phyloP scores from a whole-genome alignment of 73 alveolate species.

The Effrenium voratum region DNA sequence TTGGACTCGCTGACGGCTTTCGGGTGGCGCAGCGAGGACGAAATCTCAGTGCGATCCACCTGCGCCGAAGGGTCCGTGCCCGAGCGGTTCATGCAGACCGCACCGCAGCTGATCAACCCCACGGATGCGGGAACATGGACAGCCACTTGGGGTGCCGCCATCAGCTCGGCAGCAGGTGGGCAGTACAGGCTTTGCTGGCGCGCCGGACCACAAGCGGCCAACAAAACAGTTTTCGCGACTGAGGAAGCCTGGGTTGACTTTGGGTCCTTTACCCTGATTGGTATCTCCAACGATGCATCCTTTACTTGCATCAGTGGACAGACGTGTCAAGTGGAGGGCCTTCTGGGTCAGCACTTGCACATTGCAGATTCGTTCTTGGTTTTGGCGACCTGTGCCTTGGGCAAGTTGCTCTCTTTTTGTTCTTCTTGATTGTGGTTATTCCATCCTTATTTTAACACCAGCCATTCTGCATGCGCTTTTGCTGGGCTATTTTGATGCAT shows the following conservation, averaged over 20 bases:
- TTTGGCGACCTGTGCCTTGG: slow-evolving; percentile 3
- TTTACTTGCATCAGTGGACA: slow-evolving; percentile 37
- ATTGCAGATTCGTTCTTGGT: not conserved
- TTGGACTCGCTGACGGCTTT: not conserved
- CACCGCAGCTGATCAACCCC: not conserved
- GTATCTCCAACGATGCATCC: not conserved
- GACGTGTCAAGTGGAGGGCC: not conserved
- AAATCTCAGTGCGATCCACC: not conserved
- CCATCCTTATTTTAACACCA: too few relatives aligned
- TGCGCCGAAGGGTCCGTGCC: not conserved
- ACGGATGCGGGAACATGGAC: not conserved
- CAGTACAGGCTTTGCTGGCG: slow-evolving; percentile 29
- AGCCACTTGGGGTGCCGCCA: not conserved
- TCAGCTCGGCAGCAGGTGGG: not conserved
- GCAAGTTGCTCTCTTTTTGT: not conserved
- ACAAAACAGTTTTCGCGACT: not conserved
- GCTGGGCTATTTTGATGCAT: too few relatives aligned
- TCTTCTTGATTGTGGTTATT: not conserved
- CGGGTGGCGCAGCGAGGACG: not conserved
- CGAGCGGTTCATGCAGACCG: not conserved
- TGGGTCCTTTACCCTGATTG: not conserved
- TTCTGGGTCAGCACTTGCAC: not conserved
- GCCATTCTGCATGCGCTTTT: too few relatives aligned
- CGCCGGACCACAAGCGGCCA: not conserved
- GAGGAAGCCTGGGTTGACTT: not conserved